These are phyloP conservation scores for Coemansia sp. DNA, from an alignment of 192 early-diverging fungal genomes.

Conservation along the genomic window DNA sequence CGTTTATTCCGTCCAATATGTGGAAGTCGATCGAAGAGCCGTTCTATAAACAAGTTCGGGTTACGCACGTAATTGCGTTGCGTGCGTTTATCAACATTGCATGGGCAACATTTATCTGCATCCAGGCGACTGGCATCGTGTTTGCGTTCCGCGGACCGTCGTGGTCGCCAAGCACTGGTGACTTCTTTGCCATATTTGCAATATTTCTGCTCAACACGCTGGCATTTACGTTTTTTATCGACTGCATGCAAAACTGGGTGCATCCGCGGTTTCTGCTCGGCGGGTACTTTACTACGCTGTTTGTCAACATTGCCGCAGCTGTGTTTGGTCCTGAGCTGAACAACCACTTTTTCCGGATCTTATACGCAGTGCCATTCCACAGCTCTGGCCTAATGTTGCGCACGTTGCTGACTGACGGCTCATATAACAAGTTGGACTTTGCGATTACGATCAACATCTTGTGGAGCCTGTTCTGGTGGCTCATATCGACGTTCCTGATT, in stretches of 20 bases:
- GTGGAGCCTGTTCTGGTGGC: constrained; percentile 39
- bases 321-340: constrained; percentile 51
- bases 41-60: constrained; percentile 39
- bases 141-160: constrained; percentile 41
- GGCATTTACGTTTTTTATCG: constrained; percentile 50
- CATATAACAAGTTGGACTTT: constrained; percentile 35
- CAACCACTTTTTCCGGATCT: constrained; percentile 51
- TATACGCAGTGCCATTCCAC: constrained; percentile 43
- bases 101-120: constrained; percentile 32
- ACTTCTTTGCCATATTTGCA: constrained; percentile 46
- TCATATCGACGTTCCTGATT: constrained; percentile 48
- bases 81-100: constrained; percentile 31
- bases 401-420: constrained; percentile 35
- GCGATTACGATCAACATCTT: constrained; percentile 31
- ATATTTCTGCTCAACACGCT: constrained; percentile 42
- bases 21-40: constrained; percentile 55
- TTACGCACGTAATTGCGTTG: constrained; percentile 32
- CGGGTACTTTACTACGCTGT: constrained; percentile 40
- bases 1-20: constrained; percentile 55
- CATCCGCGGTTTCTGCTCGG: constrained; percentile 45
- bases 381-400: constrained; percentile 33
- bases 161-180: constrained; percentile 36
- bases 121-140: constrained; percentile 39
- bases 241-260: constrained; percentile 51
- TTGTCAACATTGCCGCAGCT: constrained; percentile 44